Base-by-base conservation (phyloP, 768 basidiomycete genomes). In the Dacryopinax spathularia region DNA sequence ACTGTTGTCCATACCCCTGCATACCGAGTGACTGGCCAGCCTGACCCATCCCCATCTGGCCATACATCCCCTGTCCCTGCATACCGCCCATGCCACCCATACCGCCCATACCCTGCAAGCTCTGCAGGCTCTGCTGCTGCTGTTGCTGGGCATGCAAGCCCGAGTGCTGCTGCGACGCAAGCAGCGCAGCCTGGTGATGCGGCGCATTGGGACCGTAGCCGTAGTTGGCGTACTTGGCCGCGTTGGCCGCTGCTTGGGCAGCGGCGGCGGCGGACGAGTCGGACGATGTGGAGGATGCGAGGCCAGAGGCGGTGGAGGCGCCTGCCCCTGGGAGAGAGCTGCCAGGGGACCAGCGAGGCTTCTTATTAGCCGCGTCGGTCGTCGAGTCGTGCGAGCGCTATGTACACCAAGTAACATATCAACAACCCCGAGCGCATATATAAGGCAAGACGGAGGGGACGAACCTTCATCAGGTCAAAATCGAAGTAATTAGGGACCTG, bases 361-460 rank as follows among this genome's bases (percentile, higher is more conserved):
- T 92, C 82, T 92, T 92, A 63, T 86, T 63, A 16, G 67, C 80
- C 75, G 89, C 88, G 68, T 87, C 88, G 70, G 84, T 85, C 68
- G 84, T 80, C 73, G 86, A 73, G 75, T 91, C 91, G 83, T 91
- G 90, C 62, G 90, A 85, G 76, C 90, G 85, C 90, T 92, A 75
- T 12, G 37, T n/a, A n/a, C n/a, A n/a, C n/a, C n/a, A n/a, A n/a
- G n/a, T n/a, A n/a, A 33, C 34, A 60, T 34, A 48, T 27, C 25
- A 35, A 16, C 33, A 66, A 63, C 20, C 62, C 36, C n/a, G 62
- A 60, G 25, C 18, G 18, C 25, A 63, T 20, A 56, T 63, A 60
- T 48, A 36, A 13, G 64, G 60, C 66, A 60, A 39, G 56, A 34
- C 35, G 33, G 41, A 31, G 18, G 20, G n/a, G 60, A 63, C 60